Evolutionary conservation across 2,329 filamentous ascomycete genomes (phyloP).

Genomic region (Gnomoniopsis smithogilvyi): DNA sequence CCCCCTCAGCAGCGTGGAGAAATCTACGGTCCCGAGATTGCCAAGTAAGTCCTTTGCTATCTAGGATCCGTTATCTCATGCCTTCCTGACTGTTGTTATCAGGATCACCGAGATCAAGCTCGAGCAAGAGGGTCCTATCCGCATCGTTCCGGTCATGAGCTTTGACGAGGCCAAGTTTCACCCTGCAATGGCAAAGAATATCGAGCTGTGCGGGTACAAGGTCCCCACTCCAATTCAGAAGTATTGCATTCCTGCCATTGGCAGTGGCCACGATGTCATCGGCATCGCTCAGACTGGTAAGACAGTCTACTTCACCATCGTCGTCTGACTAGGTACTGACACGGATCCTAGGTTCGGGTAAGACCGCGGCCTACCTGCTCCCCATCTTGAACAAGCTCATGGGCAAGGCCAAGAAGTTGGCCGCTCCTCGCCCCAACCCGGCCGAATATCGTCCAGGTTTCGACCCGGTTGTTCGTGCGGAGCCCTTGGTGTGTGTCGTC

Average conservation of each 20-base stretch:
- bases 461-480: conserved; percentile 59
- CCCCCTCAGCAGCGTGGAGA: conserved; percentile 52
- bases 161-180: conserved; percentile 83
- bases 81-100: conserved; percentile 8
- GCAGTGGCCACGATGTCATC: conserved; percentile 76
- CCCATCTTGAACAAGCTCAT: conserved; percentile 88
- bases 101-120: conserved; percentile 56
- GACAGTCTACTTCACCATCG: not conserved
- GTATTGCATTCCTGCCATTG: conserved; percentile 77
- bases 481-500: conserved; percentile 84
- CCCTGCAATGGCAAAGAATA: conserved; percentile 76
- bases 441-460: conserved; percentile 47
- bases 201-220: conserved; percentile 67
- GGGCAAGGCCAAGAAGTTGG: conserved; percentile 90
- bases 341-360: conserved; percentile 74
- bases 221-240: conserved; percentile 83
- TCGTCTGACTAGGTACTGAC: not conserved
- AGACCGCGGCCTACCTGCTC: conserved; percentile 89
- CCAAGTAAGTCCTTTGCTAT: conserved; percentile 46
- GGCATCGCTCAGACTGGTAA: conserved; percentile 89
- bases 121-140: conserved; percentile 51
- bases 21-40: conserved; percentile 48
- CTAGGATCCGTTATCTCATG: not conserved
- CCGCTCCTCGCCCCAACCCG: conserved; percentile 70
- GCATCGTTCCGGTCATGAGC: conserved; percentile 46